A percentile compares a stretch with the other conserved stretches of the same genome.
Conservation (phyloP, 495 filamentous ascomycete species). For the Saxophila tyrrhenica region DNA sequence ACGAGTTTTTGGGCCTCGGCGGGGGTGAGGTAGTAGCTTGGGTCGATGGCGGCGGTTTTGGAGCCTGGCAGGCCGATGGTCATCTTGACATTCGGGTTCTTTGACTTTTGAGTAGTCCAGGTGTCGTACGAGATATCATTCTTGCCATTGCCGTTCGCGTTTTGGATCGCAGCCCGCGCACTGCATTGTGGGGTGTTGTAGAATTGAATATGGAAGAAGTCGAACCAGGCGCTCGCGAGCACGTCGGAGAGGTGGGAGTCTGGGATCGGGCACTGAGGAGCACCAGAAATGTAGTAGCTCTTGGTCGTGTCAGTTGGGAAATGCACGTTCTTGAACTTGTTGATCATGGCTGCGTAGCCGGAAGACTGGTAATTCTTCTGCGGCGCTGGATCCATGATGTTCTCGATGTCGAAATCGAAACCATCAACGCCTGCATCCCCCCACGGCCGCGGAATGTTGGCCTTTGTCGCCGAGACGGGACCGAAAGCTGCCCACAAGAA, state of each 20-base stretch:
- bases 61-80: slow-evolving; percentile 34
- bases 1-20: slow-evolving; percentile 40
- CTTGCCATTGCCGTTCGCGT: slow-evolving; percentile 21
- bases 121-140: slow-evolving; percentile 30
- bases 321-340: slow-evolving; percentile 18
- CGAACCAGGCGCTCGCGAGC: slow-evolving; percentile 26
- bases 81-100: slow-evolving; percentile 32
- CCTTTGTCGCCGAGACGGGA: slow-evolving; percentile 28
- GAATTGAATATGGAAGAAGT: slow-evolving; percentile 34
- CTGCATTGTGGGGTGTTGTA: slow-evolving; percentile 40
- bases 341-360: slow-evolving; percentile 28
- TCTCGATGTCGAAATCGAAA: slow-evolving; percentile 34
- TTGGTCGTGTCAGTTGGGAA: slow-evolving; percentile 16
- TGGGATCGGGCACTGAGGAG: slow-evolving; percentile 32
- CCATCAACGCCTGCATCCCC: slow-evolving; percentile 29
- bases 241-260: slow-evolving; percentile 25
- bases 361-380: slow-evolving; percentile 6
- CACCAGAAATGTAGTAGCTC: slow-evolving; percentile 32
- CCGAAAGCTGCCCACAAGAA: slow-evolving; percentile 56
- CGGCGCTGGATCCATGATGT: slow-evolving; percentile 18
- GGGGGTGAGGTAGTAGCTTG: slow-evolving; percentile 37
- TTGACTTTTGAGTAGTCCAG: slow-evolving; percentile 28
- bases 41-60: slow-evolving; percentile 23
- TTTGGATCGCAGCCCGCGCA: slow-evolving; percentile 35
- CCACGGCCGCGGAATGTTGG: slow-evolving; percentile 34